Base-by-base conservation (phyloP, 805 yeast genomes). In the Danielozyma ontarioensis region DNA sequence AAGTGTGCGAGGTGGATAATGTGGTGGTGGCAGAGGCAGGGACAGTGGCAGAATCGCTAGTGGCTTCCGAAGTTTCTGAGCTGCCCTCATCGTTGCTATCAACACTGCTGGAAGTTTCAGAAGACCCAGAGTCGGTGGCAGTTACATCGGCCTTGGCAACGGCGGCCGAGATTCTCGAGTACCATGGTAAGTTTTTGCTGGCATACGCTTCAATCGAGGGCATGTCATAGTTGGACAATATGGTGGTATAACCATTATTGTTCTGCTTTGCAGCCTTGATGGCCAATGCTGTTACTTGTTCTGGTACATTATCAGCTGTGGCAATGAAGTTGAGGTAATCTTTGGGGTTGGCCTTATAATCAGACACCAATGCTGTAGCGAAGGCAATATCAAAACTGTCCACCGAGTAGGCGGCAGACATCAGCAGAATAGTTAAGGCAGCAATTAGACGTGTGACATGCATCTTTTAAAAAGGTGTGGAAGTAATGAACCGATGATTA, bases 241-340 rank as follows among this genome's bases (percentile, higher is more conserved):
- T 51, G 23, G 72, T 66, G 28, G 72, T 68, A 51, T 64, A 68
- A n/a, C 68, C 53, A 32, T 64, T 59, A 45, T 68, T 70, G 8
- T 66, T 67, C 50, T 66, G 68, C 28, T 71, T 67, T 21, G 44
- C 46, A 23, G 57, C 61, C 19, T 45, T 42, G 27, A 42, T 27
- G 28, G 64, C 66, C 33, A 64, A 46, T 12, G 48, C 31, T 7
- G 67, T 45, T 29, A 67, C 49, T 11, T 41, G 55, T 2, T 50
- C 37, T 16, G 59, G 59, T 26, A 50, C 57, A 13, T 35, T 45
- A 13, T 33, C 30, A 23, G 62, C 54, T 5, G 55, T 51, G 17
- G 42, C 52, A 31, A 62, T 44, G 38, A 46, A 60, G 31, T 55
- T 40, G 13, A 65, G 26, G 44, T 67, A 66, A 16, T 64, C 53